A percentile compares a stretch with the other conserved stretches of the same genome.
phyloP scores from a whole-genome alignment of 805 yeast species.

The Hanseniaspora taiwanica region DNA sequence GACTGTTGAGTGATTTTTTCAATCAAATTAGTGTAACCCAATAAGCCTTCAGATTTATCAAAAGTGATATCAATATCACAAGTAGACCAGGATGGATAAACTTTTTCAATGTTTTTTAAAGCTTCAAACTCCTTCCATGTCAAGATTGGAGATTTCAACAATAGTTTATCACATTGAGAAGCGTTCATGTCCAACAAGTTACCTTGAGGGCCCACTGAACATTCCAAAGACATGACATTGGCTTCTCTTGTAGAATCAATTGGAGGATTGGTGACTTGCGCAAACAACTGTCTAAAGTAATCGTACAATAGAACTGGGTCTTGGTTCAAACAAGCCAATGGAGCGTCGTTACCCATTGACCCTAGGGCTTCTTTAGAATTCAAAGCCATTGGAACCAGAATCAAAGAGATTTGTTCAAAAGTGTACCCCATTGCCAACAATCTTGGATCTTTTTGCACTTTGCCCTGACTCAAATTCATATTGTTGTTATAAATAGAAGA shows the following conservation, averaged over 20 bases:
- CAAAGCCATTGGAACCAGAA: slow-evolving; percentile 86
- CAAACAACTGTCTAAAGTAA: slow-evolving; percentile 90
- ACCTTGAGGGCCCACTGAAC: slow-evolving; percentile 96
- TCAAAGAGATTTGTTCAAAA: slow-evolving; percentile 74
- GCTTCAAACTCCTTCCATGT: slow-evolving; percentile 64
- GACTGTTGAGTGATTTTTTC: slow-evolving; percentile 84
- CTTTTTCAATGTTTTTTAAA: slow-evolving; percentile 53
- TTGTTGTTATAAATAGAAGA: background rate
- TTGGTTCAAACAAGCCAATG: slow-evolving; percentile 86
- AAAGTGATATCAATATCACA: slow-evolving; percentile 81
- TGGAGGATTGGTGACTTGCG: slow-evolving; percentile 98
- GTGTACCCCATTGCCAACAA: slow-evolving; percentile 84
- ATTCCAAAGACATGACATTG: slow-evolving; percentile 93
- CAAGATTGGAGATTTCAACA: slow-evolving; percentile 72
- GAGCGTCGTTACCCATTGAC: slow-evolving; percentile 97
- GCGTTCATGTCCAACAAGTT: slow-evolving; percentile 87
- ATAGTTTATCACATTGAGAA: slow-evolving; percentile 77
- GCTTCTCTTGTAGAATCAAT: slow-evolving; percentile 96
- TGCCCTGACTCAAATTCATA: slow-evolving; percentile 16
- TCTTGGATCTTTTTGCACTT: slow-evolving; percentile 69
- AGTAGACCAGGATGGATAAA: slow-evolving; percentile 79
- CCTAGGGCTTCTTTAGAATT: slow-evolving; percentile 92
- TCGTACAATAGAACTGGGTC: slow-evolving; percentile 87
- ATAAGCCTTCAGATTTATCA: slow-evolving; percentile 65
- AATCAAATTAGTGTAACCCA: slow-evolving; percentile 73